Conservation (phyloP, 306 rosid genomes). For the Erythrophleum fordii region DNA sequence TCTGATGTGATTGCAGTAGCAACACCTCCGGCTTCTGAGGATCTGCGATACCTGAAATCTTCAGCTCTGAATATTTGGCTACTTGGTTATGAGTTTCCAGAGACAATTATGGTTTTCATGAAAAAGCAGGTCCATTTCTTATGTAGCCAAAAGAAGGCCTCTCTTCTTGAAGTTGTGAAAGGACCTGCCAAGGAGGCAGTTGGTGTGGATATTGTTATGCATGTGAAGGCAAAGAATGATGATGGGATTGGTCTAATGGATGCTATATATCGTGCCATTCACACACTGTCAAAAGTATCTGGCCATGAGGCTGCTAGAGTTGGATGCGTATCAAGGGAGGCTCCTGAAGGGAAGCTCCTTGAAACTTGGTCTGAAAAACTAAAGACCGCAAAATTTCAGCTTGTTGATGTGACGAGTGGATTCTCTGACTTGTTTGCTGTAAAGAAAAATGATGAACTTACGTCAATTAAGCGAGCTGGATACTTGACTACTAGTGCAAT, state of each 20-base stretch:
- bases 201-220: conserved; percentile 63
- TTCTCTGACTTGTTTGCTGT: conserved; percentile 59
- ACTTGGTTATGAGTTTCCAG: conserved; percentile 74
- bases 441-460: conserved; percentile 61
- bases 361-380: conserved; percentile 70
- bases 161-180: conserved; percentile 62
- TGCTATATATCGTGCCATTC: conserved; percentile 54
- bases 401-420: conserved; percentile 61
- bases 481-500: conserved; percentile 56
- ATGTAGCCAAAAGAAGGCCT: conserved; percentile 71
- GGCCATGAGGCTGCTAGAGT: conserved; percentile 49
- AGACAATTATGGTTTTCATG: conserved; percentile 67
- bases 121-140: conserved; percentile 72
- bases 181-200: conserved; percentile 61
- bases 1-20: conserved; percentile 49
- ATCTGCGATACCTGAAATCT: conserved; percentile 71
- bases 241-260: conserved; percentile 66
- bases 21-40: conserved; percentile 69
- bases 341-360: conserved; percentile 69
- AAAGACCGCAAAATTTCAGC: conserved; percentile 48
- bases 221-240: conserved; percentile 62
- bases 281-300: conserved; percentile 48
- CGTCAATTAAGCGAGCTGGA: conserved; percentile 64
- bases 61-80: conserved; percentile 70
- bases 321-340: conserved; percentile 66